Base-by-base conservation (phyloP, 1,139 yeast species). In the Nematodospora anomalae region DNA sequence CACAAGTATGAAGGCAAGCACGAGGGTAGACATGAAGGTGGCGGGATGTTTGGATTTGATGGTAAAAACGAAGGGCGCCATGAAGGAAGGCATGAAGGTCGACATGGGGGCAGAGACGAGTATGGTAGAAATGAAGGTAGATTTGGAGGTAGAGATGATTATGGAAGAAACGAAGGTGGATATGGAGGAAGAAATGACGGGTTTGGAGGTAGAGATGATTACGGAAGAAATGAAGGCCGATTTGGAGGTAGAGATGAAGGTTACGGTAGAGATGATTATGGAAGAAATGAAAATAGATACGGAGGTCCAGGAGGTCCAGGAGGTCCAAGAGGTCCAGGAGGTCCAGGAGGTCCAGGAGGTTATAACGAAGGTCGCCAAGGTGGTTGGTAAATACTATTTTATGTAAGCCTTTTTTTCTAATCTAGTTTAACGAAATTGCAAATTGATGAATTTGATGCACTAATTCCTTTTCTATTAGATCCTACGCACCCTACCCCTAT, bases 231-330 rank as follows among this genome's bases (percentile, higher is more conserved):
- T 20, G 26, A 24, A 21, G 30, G 46, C 18, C 37, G 47, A 28
- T 41, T 45, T 20, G 40, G 45, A 23, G 30, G 46, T 40, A 16
- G 40, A 38, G 43, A 32, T 26, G 45, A 43, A 38, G 44, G 36
- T 26, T 15, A 29, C 6, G 38, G 38, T 28, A 31, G 35, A 8
- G 23, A n/a, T 24, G 14, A 24, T 13, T 10, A 10, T 16, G 30
- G 21, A 6, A 16, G 20, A 14, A 9, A 9, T 6, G 38, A 31
- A 18, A 24, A 24, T 4, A 29, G 40, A 20, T 38, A 42, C 23
- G 40, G 45, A 23, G 41, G 50, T 21, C 38, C 36, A 14, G 48
- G 53, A 33, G 54, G 56, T 16, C 47, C 46, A 31, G 58, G 55
- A 33, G 52, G 50, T 29, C 33, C 45, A 33, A 26, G 38, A 4